Evolutionary conservation across 805 yeast genomes (phyloP).

Genomic region (Hanseniaspora hatyaiensis): DNA sequence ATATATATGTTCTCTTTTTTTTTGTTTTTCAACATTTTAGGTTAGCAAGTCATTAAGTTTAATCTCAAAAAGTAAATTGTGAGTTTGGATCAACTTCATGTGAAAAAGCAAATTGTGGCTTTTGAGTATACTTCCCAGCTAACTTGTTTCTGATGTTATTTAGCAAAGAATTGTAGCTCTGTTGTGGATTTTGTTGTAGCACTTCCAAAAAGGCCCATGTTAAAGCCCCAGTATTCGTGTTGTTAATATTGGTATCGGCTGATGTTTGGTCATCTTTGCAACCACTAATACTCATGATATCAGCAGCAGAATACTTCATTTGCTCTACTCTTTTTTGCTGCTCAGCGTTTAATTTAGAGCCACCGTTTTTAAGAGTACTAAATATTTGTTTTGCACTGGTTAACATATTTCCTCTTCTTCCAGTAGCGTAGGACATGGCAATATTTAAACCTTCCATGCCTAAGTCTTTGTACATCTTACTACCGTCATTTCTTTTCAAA

Average conservation of each 20-base stretch:
- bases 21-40: no score
- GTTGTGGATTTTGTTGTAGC: constrained; percentile 47
- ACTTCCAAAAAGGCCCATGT: constrained; percentile 65
- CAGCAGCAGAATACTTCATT: constrained; percentile 61
- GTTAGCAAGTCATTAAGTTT: no score
- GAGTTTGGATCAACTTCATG: constrained; percentile 65
- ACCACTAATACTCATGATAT: constrained; percentile 64
- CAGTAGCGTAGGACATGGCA: constrained; percentile 47
- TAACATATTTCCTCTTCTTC: constrained; percentile 39
- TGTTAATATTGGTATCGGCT: constrained; percentile 68
- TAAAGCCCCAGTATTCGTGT: constrained; percentile 73
- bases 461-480: constrained; percentile 50
- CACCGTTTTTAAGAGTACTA: constrained; percentile 33
- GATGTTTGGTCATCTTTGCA: constrained; percentile 76
- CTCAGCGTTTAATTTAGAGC: constrained; percentile 31
- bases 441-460: constrained; percentile 55
- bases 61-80: constrained; percentile 36
- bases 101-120: constrained; percentile 69
- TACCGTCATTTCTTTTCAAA: constrained; percentile 57
- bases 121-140: constrained; percentile 57
- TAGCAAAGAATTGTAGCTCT: constrained; percentile 55
- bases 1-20: no score
- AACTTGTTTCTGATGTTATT: constrained; percentile 59
- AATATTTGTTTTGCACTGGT: constrained; percentile 36
- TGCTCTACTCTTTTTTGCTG: constrained; percentile 37